Base-by-base conservation (phyloP, 73 alveolate genomes). In the Paramecium pentaurelia region DNA sequence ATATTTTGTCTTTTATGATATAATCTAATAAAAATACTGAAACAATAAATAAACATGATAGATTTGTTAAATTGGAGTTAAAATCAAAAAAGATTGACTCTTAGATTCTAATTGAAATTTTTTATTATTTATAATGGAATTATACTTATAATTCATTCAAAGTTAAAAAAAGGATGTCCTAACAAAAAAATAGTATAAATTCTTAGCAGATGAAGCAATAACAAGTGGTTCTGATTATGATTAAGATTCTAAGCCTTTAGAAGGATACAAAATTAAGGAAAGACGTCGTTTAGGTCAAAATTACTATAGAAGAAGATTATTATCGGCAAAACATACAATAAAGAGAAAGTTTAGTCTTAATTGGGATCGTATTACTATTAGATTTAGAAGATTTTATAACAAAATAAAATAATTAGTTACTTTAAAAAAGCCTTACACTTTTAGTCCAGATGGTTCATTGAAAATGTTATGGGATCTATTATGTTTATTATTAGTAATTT, bases 401-500 rank as follows among this genome's bases (percentile, higher is more conserved):
- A 73, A 73, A 8, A 9, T 22, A 73, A 73, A 73, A 73, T 28
- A 34, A 73, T 16, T 18, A 37, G n/a, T 73, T 8, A 73, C 64
- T 40, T 32, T 73, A 25, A 22, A 73, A 73, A 10, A 73, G 6
- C 87, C 87, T 16, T 73, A 73, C 16, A 73, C 60, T 28, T 28
- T 73, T 73, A 73, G 60, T 34, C 88, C 93, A 92, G 95, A 96
- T 77, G 95, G 93, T 49, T 87, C 94, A 11, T 37, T 86, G 84
- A 86, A 93, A 85, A 84, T 94, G 28, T 64, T 64, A 18, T 96
- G 99, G 99, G 99, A 96, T 58, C 37, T 73, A 34, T 22, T 73
- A 37, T 73, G 87, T n/a, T 32, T 73, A 36, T 10, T 40, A n/a
- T 37, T 73, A 73, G 87, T 73, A 28, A 37, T 73, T 8, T 73